Evolutionary conservation across 495 filamentous ascomycete species (phyloP), one percentile per base, ranked within the genome.

Genomic region (Penicillium robsamsonii): DNA sequence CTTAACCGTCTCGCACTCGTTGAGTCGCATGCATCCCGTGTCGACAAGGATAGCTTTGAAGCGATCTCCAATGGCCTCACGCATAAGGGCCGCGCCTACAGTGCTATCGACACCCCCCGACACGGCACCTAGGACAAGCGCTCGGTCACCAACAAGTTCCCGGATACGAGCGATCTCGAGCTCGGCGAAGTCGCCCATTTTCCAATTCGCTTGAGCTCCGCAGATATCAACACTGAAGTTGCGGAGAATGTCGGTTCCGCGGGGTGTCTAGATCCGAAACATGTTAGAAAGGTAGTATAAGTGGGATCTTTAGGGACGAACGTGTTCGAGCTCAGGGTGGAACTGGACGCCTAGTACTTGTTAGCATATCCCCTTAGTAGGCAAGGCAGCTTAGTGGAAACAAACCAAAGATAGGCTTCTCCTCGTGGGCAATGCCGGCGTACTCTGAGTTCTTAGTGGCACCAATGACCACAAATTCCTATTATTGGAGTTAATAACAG

Each of bases 81-180:
- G 74, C 89, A 96, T 95, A 3, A 96, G 78, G 66, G 87, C 87
- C 1, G 93, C 92, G 2, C 87, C 93, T 15, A 80, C 93, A 8
- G 93, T 97, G 10, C 83, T 88, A 68, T 97, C 93, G 5, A 97
- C 93, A 63, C 93, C 93, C 61, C 94, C 94, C 56, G 84, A 90
- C 27, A 64, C 60, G 38, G 64, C 64, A n/a, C 64, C 64, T 18
- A 66, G 57, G 11, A 66, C 64, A 4, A 50, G 61, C 2, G 41
- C 61, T 7, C 15, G 7, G 41, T 47, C 41, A 35, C 64, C 61
- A 49, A 66, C 64, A 33, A 66, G 64, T 7, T 64, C 55, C 0
- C 61, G 64, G 38, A 66, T 66, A 27, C 64, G 64, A 33, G 50
- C 29, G 44, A 66, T 60, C 56, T 66, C 64, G 9, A 50, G 57